Evolutionary conservation across 345 rosid genomes (phyloP).

Genomic region (Aurinia saxatilis): DNA sequence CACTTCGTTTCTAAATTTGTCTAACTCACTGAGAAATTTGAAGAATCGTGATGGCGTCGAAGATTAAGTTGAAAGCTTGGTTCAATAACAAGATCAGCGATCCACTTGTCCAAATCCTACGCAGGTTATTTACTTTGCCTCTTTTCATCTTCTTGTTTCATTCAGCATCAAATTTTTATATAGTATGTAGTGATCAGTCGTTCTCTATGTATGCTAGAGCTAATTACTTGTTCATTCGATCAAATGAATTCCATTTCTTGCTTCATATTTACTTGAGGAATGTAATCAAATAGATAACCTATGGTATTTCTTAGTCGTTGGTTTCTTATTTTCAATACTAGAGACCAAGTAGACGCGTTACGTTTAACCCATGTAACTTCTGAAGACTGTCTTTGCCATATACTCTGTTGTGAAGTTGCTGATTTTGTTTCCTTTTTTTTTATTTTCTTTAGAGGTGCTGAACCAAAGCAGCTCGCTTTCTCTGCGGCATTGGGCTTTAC

Average conservation of each 20-base stretch:
- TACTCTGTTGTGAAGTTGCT: background rate
- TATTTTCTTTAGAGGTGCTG: constrained; percentile 51
- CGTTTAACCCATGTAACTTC: background rate
- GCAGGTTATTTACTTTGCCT: constrained; percentile 36
- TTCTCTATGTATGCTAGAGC: background rate
- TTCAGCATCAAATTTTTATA: background rate
- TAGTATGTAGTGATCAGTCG: background rate
- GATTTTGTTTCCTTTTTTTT: background rate
- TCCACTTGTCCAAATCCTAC: constrained; percentile 67
- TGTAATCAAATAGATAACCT: background rate
- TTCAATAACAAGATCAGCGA: constrained; percentile 47
- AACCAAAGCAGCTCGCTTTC: constrained; percentile 83
- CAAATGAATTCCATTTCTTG: background rate
- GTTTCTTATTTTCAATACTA: background rate
- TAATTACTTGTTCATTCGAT: background rate
- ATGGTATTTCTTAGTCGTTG: background rate
- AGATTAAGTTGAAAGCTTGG: constrained; percentile 38
- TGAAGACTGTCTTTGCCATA: background rate
- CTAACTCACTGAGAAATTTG: background rate
- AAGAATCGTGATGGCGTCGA: constrained; percentile 32
- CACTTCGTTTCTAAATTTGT: background rate
- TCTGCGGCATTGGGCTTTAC: constrained; percentile 88
- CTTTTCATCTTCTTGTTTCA: background rate
- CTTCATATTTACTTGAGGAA: background rate
- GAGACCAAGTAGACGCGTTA: background rate